Conservation (phyloP, 2,329 filamentous ascomycete species). For the Aspergillus persii region DNA sequence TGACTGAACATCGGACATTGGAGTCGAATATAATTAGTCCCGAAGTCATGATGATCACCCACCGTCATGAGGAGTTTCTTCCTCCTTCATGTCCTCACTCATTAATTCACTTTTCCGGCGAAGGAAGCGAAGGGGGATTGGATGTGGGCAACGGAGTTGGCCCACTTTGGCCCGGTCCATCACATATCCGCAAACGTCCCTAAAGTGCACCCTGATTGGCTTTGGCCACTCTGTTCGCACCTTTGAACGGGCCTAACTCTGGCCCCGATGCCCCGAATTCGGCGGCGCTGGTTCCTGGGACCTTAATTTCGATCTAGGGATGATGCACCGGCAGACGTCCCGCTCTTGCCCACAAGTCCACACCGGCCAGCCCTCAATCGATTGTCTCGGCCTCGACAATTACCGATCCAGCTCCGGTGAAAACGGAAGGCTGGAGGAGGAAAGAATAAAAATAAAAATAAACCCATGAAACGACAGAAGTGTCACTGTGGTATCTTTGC, state of each 20-base stretch:
- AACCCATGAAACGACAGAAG: neutral
- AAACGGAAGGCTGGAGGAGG: neutral
- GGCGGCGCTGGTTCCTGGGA: neutral
- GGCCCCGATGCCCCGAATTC: conserved; percentile 10
- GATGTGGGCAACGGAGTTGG: neutral
- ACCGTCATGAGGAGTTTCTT: too few relatives aligned
- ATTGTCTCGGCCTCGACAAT: neutral
- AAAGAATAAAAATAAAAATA: neutral
- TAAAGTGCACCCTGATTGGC: neutral
- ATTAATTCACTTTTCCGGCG: too few relatives aligned
- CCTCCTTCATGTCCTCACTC: too few relatives aligned
- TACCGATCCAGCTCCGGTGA: neutral
- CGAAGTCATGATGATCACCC: too few relatives aligned
- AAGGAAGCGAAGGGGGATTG: neutral
- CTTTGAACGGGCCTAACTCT: conserved; percentile 8
- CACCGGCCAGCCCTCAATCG: too few relatives aligned
- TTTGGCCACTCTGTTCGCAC: neutral
- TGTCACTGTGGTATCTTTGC: neutral
- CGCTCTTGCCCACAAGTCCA: neutral
- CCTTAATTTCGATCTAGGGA: neutral
- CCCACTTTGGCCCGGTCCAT: neutral
- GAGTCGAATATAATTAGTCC: too few relatives aligned
- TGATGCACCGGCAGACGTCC: neutral
- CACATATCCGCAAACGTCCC: neutral
- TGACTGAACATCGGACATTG: too few relatives aligned